Percentiles rank a stretch among this genome's conserved stretches.
phyloP scores from a whole-genome alignment of 305 asterid genomes.

The Salvia sclarea region DNA sequence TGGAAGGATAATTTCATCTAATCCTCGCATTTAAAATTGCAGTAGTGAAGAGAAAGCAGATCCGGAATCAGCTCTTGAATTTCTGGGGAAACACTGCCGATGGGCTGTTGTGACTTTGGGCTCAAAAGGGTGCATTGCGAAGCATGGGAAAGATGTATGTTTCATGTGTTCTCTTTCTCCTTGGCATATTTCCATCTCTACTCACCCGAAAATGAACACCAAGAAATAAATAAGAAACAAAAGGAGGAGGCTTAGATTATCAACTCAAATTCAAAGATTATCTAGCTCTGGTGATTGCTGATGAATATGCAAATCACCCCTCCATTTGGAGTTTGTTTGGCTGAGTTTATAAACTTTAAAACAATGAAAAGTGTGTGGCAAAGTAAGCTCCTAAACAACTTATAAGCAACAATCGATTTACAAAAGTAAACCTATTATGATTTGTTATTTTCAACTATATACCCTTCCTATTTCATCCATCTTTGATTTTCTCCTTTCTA shows the following conservation, averaged over 20 bases:
- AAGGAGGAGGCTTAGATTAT: not conserved
- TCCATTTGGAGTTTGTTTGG: too few relatives aligned
- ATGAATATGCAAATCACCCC: too few relatives aligned
- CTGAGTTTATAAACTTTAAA: too few relatives aligned
- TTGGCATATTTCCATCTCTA: not conserved
- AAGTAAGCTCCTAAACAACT: too few relatives aligned
- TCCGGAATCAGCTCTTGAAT: conserved; percentile 76
- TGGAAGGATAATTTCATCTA: conserved; percentile 3
- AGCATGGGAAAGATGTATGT: conserved; percentile 72
- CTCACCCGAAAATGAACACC: not conserved
- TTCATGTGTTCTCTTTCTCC: not conserved
- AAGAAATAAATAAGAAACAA: not conserved
- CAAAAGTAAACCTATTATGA: too few relatives aligned
- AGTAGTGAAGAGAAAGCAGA: conserved; percentile 60
- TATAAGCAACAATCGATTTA: too few relatives aligned
- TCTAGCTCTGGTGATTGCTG: too few relatives aligned
- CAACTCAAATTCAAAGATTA: too few relatives aligned
- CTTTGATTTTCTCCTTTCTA: too few relatives aligned
- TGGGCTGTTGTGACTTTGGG: conserved; percentile 97
- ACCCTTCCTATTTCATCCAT: too few relatives aligned
- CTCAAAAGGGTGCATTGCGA: conserved; percentile 87
- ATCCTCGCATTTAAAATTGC: conserved; percentile 26
- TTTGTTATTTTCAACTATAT: too few relatives aligned
- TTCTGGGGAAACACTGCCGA: conserved; percentile 67
- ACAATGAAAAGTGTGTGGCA: too few relatives aligned